These are phyloP conservation scores for Wickerhamiella pararugosa DNA, from an alignment of 1,139 yeast genomes.

Conservation along the genomic window DNA sequence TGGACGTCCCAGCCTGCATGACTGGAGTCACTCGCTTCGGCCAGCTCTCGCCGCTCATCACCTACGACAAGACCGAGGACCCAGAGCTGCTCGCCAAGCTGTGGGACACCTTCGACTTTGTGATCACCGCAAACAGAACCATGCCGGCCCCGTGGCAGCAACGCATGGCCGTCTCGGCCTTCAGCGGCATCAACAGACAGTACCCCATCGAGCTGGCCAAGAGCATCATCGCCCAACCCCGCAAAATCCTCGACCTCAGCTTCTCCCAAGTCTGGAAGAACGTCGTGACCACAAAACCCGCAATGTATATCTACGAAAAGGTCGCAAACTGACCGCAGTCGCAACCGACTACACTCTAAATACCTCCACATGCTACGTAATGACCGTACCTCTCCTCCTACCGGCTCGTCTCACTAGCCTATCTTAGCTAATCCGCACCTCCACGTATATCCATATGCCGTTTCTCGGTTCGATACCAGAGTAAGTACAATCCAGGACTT, in stretches of 20 bases:
- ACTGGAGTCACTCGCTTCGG: conserved; percentile 72
- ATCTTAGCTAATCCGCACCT: too few relatives aligned
- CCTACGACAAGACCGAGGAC: conserved; percentile 65
- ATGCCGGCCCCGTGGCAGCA: not conserved
- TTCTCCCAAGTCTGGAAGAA: too few relatives aligned
- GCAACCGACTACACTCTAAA: too few relatives aligned
- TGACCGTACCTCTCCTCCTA: too few relatives aligned
- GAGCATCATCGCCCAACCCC: not conserved
- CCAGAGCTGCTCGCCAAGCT: conserved; percentile 24
- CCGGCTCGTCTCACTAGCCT: too few relatives aligned
- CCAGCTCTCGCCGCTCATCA: conserved; percentile 35
- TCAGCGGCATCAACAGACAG: not conserved
- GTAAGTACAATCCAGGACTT: conserved; percentile 2
- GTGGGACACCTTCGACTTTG: conserved; percentile 45
- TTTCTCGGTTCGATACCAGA: conserved; percentile 1
- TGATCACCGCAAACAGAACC: conserved; percentile 31
- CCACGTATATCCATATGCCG: too few relatives aligned
- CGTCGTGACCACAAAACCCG: too few relatives aligned
- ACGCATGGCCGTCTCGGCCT: not conserved
- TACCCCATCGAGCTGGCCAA: not conserved
- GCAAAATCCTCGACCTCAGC: too few relatives aligned
- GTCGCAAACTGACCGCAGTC: too few relatives aligned
- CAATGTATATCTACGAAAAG: too few relatives aligned
- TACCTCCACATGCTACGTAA: too few relatives aligned
- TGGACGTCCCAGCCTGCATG: conserved; percentile 77